Base-by-base conservation (phyloP, 768 basidiomycete genomes). In the Trametes punicea region DNA sequence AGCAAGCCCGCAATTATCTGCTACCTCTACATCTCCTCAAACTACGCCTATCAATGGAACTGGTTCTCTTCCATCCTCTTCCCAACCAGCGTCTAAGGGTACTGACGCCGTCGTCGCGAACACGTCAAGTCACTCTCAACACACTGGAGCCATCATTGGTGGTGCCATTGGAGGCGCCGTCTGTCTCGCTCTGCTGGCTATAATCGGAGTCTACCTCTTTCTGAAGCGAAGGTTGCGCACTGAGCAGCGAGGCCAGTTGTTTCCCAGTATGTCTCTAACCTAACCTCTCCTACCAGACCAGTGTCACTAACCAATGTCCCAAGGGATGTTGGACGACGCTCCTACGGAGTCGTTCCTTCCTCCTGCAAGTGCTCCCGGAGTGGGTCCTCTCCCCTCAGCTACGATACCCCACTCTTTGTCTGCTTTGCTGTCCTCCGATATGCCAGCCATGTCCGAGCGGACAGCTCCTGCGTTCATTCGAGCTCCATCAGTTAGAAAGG, bases 131-230 rank as follows among this genome's bases (percentile, higher is more conserved):
- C 48, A 38, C 13, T 49, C 48, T 4, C 21, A 11, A 21, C 33
- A 39, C 26, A 26, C 10, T 10, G 36, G 36, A 3, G 27, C 26
- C 8, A 51, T 41, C 26, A 31, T 41, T 18, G 49, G 49, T 8
- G 49, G 36, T n/a, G 49, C 49, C 10, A 27, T 41, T n/a, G 49
- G 49, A 26, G 49, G 49, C n/a, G 29, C 39, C 8, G 49, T 31
- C 3, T 23, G 26, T 11, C 25, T 51, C n/a, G 38, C 49, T 16
- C 27, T 41, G 8, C 34, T 51, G n/a, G 49, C 49, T 1, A 20
- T 51, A 26, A 8, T 44, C 23, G 42, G 42, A 26, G 42, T 44
- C 11, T 44, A 44, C 18, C 11, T 44, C 42, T 44, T 13, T 25
- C n/a, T 44, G 42, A 18, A 13, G 11, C 42, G 42, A 3, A 44